These are phyloP conservation scores for Mucor saturninus DNA, from an alignment of 371 early-diverging fungal species.

Conservation along the genomic window DNA sequence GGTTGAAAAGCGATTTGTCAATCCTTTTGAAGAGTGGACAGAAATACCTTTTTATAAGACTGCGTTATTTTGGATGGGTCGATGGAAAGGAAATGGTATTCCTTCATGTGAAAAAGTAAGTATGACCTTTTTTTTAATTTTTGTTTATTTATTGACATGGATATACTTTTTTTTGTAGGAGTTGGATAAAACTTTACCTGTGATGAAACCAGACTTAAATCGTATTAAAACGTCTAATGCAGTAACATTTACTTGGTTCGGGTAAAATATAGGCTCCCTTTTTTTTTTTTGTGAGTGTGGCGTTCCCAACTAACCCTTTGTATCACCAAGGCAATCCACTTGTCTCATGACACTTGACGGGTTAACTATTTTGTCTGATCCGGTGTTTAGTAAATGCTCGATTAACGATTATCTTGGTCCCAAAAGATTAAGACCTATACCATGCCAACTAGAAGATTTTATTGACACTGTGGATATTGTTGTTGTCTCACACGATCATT, in stretches of 20 bases:
- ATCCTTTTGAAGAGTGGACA: constrained; percentile 34
- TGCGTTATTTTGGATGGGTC: constrained; percentile 23
- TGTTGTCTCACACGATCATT: constrained; percentile 63
- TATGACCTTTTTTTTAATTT: background rate
- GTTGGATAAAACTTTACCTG: constrained; percentile 47
- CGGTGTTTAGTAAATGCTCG: constrained; percentile 51
- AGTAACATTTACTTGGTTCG: constrained; percentile 56
- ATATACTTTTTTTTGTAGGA: constrained; percentile 28
- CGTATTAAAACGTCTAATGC: constrained; percentile 2
- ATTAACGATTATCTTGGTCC: constrained; percentile 60
- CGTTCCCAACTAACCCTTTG: background rate
- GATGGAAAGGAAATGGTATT: constrained; percentile 36
- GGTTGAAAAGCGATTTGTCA: constrained; percentile 21
- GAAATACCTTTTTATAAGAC: constrained; percentile 33
- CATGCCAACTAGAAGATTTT: constrained; percentile 57
- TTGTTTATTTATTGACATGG: background rate
- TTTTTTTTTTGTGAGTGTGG: background rate
- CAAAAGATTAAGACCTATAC: constrained; percentile 57
- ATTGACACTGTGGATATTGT: constrained; percentile 60
- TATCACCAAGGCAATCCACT: constrained; percentile 59
- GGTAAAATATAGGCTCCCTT: constrained; percentile 28
- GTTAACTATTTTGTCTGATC: constrained; percentile 67
- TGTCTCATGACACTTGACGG: constrained; percentile 66
- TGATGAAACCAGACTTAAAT: constrained; percentile 45
- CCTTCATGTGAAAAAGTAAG: constrained; percentile 17